A percentile compares a stretch with the other conserved stretches of the same genome.
Conservation (phyloP, 495 filamentous ascomycete species). For the Poronia punctata region DNA sequence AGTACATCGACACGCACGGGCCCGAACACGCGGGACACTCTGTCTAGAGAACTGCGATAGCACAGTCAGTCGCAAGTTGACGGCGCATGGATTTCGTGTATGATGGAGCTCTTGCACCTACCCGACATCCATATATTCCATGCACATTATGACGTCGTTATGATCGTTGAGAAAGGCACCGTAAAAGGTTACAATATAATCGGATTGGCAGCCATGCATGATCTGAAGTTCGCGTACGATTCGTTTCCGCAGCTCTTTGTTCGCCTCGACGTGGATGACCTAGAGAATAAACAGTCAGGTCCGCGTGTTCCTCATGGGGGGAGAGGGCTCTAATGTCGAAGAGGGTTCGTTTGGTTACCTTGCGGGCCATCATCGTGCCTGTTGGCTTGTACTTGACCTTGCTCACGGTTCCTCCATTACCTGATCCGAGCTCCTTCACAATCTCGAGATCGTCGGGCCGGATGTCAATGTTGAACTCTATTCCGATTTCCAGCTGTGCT, state of each 20-base stretch:
- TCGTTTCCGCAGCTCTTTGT: slow-evolving; percentile 89
- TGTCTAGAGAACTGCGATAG: slow-evolving; percentile 72
- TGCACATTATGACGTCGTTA: slow-evolving; percentile 96
- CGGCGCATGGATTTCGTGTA: neutral
- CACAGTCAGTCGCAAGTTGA: slow-evolving; percentile 28
- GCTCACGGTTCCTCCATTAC: slow-evolving; percentile 95
- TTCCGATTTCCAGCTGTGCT: slow-evolving; percentile 83
- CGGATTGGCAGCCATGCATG: slow-evolving; percentile 95
- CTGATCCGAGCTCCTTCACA: slow-evolving; percentile 88
- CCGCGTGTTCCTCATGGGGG: too few relatives aligned
- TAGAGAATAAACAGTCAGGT: slow-evolving; percentile 28
- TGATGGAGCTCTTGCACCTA: slow-evolving; percentile 48
- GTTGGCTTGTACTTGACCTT: slow-evolving; percentile 95
- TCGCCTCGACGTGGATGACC: slow-evolving; percentile 98
- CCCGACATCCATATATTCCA: slow-evolving; percentile 99
- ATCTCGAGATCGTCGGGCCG: slow-evolving; percentile 87
- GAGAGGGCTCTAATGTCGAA: neutral
- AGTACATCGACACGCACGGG: slow-evolving; percentile 96
- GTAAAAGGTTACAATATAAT: slow-evolving; percentile 95
- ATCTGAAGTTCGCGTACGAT: slow-evolving; percentile 95
- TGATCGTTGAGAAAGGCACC: slow-evolving; percentile 93
- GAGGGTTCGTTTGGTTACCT: slow-evolving; percentile 50
- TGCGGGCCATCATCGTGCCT: slow-evolving; percentile 93
- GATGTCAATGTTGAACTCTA: slow-evolving; percentile 91
- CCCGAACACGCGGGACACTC: slow-evolving; percentile 88